Conservation (phyloP, 148 eudicot species). For the Agrostemma githago region DNA sequence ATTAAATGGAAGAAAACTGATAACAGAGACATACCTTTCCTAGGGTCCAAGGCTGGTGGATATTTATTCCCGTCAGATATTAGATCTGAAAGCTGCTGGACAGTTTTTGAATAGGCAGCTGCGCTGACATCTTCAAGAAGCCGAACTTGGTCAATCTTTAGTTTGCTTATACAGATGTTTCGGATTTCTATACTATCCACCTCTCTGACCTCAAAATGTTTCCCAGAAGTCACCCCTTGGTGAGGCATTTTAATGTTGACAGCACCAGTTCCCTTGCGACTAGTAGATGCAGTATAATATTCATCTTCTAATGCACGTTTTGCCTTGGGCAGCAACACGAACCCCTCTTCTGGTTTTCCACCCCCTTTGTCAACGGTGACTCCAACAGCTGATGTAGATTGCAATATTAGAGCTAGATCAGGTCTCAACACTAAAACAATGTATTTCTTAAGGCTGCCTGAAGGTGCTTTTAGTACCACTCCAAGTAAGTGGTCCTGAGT, state of each 20-base stretch:
- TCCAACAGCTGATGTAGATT: slow-evolving; percentile 37
- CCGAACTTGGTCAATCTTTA: slow-evolving; percentile 78
- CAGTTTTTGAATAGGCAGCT: slow-evolving; percentile 80
- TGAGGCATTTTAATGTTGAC: slow-evolving; percentile 72
- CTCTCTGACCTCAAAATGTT: slow-evolving; percentile 71
- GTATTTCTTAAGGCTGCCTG: slow-evolving; percentile 51
- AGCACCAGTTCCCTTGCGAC: slow-evolving; percentile 68
- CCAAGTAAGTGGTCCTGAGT: slow-evolving; percentile 86
- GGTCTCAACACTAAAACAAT: slow-evolving; percentile 73
- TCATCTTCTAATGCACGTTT: slow-evolving; percentile 76
- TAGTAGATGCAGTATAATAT: slow-evolving; percentile 52
- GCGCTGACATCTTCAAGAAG: slow-evolving; percentile 72
- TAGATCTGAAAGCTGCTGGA: slow-evolving; percentile 50
- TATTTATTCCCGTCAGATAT: slow-evolving; percentile 77
- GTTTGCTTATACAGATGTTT: slow-evolving; percentile 56
- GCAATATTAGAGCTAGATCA: slow-evolving; percentile 43
- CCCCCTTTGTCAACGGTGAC: slow-evolving; percentile 33
- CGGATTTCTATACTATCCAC: slow-evolving; percentile 68
- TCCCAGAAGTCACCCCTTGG: slow-evolving; percentile 74
- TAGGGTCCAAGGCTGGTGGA: slow-evolving; percentile 88
- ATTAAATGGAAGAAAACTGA: not conserved
- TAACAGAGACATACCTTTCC: slow-evolving; percentile 48
- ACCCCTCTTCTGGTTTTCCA: slow-evolving; percentile 44
- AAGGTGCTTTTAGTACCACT: slow-evolving; percentile 64
- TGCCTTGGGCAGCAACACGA: slow-evolving; percentile 64